Conservation (phyloP, 371 early-diverging fungal species). For the Mucor irregularis region DNA sequence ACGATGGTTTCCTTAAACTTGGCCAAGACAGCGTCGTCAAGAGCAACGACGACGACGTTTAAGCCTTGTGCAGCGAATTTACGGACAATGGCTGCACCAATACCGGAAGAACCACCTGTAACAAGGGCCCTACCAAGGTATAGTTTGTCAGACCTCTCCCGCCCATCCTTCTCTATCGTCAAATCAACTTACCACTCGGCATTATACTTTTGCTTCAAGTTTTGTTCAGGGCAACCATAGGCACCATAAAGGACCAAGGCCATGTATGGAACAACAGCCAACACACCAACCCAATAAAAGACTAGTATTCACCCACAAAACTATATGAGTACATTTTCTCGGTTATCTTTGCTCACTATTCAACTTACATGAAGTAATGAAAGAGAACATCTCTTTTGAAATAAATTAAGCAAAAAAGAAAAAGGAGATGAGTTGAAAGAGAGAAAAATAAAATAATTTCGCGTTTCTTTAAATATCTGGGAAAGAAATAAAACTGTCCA, state of each 20-base stretch:
- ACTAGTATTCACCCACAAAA: too few species aligned
- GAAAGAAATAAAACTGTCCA: too few species aligned
- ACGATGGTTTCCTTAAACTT: constrained; percentile 42
- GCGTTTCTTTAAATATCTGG: too few species aligned
- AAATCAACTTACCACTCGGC: constrained; percentile 62
- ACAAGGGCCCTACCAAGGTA: constrained; percentile 50
- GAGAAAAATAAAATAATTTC: too few species aligned
- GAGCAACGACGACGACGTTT: constrained; percentile 62
- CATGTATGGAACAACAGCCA: constrained; percentile 49
- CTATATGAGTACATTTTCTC: too few species aligned
- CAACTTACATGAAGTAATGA: neutral
- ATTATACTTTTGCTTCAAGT: constrained; percentile 59
- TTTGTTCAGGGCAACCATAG: constrained; percentile 54
- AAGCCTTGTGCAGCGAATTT: constrained; percentile 56
- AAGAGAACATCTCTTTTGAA: neutral
- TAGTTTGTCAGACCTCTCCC: too few species aligned
- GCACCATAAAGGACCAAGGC: constrained; percentile 48
- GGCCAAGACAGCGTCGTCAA: constrained; percentile 47
- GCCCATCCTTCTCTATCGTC: too few species aligned
- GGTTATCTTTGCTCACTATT: neutral
- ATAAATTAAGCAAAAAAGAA: too few species aligned
- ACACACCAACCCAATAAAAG: constrained; percentile 48
- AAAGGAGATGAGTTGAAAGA: too few species aligned
- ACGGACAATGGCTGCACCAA: constrained; percentile 60
- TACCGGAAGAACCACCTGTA: constrained; percentile 67